Conservation (phyloP, 768 basidiomycete species). For the Boletus insuetus region DNA sequence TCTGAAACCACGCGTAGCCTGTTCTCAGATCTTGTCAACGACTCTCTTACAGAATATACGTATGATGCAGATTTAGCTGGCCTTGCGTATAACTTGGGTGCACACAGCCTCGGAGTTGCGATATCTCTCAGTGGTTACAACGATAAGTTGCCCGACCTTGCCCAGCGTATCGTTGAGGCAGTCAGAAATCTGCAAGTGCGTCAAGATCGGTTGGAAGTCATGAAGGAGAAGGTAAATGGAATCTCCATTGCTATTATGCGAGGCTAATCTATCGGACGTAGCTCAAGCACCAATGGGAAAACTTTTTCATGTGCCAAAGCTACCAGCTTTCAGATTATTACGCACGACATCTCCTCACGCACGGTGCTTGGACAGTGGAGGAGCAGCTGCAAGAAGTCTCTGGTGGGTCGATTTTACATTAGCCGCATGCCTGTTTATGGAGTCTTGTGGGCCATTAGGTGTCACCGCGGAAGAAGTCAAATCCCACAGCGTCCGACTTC, state of each 20-base stretch:
- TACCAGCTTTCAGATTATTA: constrained; percentile 79
- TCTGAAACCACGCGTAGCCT: constrained; percentile 43
- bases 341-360: constrained; percentile 64
- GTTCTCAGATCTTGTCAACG: constrained; percentile 81
- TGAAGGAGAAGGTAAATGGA: constrained; percentile 74
- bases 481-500: constrained; percentile 52
- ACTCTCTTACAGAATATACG: constrained; percentile 84
- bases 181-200: constrained; percentile 62
- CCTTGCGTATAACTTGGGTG: constrained; percentile 65
- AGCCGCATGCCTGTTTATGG: neutral
- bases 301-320: constrained; percentile 84
- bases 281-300: constrained; percentile 78
- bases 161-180: constrained; percentile 67
- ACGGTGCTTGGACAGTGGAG: constrained; percentile 70
- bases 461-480: constrained; percentile 71
- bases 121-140: constrained; percentile 82
- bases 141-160: constrained; percentile 80
- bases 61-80: constrained; percentile 95
- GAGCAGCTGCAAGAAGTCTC: constrained; percentile 77
- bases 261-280: constrained; percentile 28
- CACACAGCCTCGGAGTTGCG: constrained; percentile 62
- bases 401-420: constrained; percentile 44
- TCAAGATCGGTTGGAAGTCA: constrained; percentile 70
- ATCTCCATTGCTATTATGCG: neutral
- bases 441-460: constrained; percentile 39